Evolutionary conservation across 1,284 basidiomycete species (phyloP).

Genomic region (Phenoliferia sp.): DNA sequence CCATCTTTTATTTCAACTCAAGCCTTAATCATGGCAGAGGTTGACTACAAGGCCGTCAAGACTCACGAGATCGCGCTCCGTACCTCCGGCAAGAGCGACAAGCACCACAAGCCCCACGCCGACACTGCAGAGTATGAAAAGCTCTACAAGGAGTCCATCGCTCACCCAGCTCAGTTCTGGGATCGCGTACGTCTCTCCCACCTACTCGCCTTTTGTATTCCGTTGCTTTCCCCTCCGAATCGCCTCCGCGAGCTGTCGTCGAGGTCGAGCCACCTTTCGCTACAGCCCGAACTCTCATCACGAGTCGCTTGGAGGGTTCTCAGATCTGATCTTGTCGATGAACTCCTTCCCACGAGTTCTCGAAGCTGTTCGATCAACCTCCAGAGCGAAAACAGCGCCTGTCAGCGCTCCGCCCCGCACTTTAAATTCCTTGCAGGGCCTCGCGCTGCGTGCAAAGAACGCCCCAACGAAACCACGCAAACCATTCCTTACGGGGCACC

Average conservation of each 20-base stretch:
- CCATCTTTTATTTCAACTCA: background rate
- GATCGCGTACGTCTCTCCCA: conserved; percentile 42
- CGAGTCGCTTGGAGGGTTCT: background rate
- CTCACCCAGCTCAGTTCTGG: conserved; percentile 81
- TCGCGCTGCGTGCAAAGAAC: background rate
- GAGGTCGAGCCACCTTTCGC: too few relatives aligned
- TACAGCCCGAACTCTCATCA: too few relatives aligned
- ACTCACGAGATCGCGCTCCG: conserved; percentile 25
- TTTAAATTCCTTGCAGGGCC: background rate
- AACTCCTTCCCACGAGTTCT: too few relatives aligned
- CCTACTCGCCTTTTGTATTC: background rate
- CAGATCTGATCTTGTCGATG: too few relatives aligned
- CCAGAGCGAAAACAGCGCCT: background rate
- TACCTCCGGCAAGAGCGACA: conserved; percentile 8
- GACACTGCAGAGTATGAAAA: conserved; percentile 57
- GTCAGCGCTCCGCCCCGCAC: background rate
- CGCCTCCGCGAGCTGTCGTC: too few relatives aligned
- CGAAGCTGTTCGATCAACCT: background rate
- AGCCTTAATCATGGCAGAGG: background rate
- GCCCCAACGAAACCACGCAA: background rate
- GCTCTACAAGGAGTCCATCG: conserved; percentile 38
- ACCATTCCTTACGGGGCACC: background rate
- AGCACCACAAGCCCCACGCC: conserved; percentile 51
- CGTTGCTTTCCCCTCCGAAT: too few relatives aligned
- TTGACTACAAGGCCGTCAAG: conserved; percentile 12